Conservation (phyloP, 2,329 filamentous ascomycete genomes). For the Apiospora arundinis region DNA sequence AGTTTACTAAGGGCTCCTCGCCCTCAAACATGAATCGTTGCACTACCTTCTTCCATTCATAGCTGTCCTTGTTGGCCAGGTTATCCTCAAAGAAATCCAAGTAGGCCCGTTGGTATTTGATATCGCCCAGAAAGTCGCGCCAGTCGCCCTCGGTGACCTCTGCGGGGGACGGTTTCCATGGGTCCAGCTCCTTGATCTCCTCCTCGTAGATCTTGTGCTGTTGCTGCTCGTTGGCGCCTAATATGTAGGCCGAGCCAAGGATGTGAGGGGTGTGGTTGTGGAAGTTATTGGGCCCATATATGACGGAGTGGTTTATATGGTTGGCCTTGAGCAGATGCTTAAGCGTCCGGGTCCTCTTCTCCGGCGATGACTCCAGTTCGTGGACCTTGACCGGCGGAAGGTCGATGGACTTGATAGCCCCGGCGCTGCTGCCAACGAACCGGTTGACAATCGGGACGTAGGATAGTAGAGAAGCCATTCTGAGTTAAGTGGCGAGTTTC, state of each 20-base stretch:
- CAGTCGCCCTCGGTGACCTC: conserved; percentile 87
- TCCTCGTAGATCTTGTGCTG: conserved; percentile 82
- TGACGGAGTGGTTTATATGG: conserved; percentile 85
- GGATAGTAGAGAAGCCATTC: conserved; percentile 48
- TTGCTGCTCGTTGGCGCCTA: conserved; percentile 77
- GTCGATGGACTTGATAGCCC: conserved; percentile 48
- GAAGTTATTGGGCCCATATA: conserved; percentile 76
- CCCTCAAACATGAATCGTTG: conserved; percentile 77
- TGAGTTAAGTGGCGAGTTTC: conserved; percentile 16
- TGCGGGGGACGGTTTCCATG: conserved; percentile 83
- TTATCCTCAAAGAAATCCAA: conserved; percentile 97
- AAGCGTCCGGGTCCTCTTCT: conserved; percentile 80
- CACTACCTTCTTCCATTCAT: conserved; percentile 84
- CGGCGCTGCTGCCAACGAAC: conserved; percentile 39
- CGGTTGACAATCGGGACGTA: conserved; percentile 50
- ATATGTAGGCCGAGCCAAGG: conserved; percentile 82
- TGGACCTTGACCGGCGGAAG: conserved; percentile 76
- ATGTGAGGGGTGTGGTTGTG: conserved; percentile 87
- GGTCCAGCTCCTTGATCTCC: conserved; percentile 73
- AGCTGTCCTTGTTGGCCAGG: conserved; percentile 73
- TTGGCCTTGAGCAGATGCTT: conserved; percentile 93
- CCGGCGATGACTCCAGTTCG: conserved; percentile 78
- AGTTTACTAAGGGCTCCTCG: conserved; percentile 79
- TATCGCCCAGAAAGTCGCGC: conserved; percentile 81
- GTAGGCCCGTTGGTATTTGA: conserved; percentile 84